These are phyloP conservation scores for Lactifluus volemus DNA, from an alignment of 768 basidiomycete species.

Conservation along the genomic window DNA sequence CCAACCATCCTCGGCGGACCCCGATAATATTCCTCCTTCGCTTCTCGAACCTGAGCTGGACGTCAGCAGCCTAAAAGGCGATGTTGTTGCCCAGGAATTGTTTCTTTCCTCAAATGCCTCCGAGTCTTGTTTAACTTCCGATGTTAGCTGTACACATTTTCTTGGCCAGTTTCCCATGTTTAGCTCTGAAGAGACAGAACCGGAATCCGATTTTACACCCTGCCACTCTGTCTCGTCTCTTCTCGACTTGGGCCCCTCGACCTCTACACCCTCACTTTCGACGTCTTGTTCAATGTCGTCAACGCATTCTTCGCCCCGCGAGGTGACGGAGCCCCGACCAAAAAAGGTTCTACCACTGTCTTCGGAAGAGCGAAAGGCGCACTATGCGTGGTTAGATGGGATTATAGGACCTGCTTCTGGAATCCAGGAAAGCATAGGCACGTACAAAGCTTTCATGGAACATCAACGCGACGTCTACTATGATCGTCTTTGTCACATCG, in stretches of 20 bases:
- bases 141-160: neutral
- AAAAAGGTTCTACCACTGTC: neutral
- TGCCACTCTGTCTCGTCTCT: slow-evolving; percentile 19
- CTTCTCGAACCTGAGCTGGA: slow-evolving; percentile 4
- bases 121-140: neutral
- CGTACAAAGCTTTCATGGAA: slow-evolving; percentile 45
- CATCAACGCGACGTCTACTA: slow-evolving; percentile 39
- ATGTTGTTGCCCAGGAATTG: neutral
- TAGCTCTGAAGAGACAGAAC: neutral
- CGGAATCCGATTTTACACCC: neutral
- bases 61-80: neutral
- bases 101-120: neutral
- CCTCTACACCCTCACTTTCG: neutral
- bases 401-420: slow-evolving; percentile 38
- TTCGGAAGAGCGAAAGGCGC: slow-evolving; percentile 37
- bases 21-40: neutral
- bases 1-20: neutral
- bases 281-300: slow-evolving; percentile 10
- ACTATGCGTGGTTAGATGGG: slow-evolving; percentile 44
- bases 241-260: slow-evolving; percentile 14
- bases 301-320: slow-evolving; percentile 1
- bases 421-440: slow-evolving; percentile 43
- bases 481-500: slow-evolving; percentile 28
- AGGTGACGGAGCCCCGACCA: slow-evolving; percentile 6
- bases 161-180: slow-evolving; percentile 7